Percentiles rank a stretch among this genome's conserved stretches.
Evolutionary conservation across 164 flowering plant genomes (phyloP).

Genomic region (Houttuynia cordata): DNA sequence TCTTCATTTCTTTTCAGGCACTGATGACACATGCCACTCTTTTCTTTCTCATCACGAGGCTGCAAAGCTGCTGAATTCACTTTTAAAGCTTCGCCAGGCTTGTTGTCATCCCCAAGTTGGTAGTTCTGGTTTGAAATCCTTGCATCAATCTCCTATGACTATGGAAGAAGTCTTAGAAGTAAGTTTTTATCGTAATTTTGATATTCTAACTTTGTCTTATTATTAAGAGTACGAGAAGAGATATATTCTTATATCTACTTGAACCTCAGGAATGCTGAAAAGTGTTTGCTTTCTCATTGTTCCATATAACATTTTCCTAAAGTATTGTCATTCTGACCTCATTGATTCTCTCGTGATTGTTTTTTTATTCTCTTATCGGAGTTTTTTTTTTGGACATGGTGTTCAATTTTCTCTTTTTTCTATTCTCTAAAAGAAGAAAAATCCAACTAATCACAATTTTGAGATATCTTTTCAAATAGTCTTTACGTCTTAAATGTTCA

Average conservation of each 20-base stretch:
- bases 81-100: constrained; percentile 96
- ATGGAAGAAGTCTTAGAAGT: constrained; percentile 93
- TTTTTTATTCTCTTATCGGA: neutral
- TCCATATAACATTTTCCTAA: neutral
- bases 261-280: neutral
- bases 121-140: constrained; percentile 81
- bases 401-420: too few species aligned
- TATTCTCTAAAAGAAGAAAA: too few species aligned
- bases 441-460: too few species aligned
- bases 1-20: constrained; percentile 25
- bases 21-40: constrained; percentile 28
- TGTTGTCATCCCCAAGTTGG: constrained; percentile 99
- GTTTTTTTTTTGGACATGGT: too few species aligned
- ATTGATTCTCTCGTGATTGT: neutral
- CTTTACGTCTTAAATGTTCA: too few species aligned
- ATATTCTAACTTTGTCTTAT: too few species aligned
- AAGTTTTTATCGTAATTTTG: neutral
- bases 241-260: too few species aligned
- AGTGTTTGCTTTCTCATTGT: neutral
- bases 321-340: neutral
- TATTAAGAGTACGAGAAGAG: too few species aligned
- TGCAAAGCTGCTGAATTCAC: constrained; percentile 70
- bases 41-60: constrained; percentile 65
- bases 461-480: too few species aligned
- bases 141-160: constrained; percentile 91